Base-by-base conservation (phyloP, 352 stramenopile species). In the Phytophthora foliorum region DNA sequence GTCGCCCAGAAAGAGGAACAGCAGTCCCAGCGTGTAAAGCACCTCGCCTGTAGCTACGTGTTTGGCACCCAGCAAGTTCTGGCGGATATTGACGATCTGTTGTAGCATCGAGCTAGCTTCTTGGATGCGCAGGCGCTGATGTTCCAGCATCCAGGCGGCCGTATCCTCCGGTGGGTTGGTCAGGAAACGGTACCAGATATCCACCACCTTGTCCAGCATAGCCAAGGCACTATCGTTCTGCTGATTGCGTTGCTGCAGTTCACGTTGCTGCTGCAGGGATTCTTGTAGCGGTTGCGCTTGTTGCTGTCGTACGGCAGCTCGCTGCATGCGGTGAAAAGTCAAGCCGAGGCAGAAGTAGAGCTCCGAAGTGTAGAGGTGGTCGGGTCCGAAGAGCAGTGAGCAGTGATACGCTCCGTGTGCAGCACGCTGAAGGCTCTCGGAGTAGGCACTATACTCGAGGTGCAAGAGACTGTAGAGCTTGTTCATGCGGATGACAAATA, bases 151-250 rank as follows among this genome's bases (percentile, higher is more conserved):
- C 81, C 81, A 92, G 13, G 80, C 74, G 19, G 75, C 83, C 6
- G 80, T 87, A 13, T 86, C 81, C 29, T 92, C 80, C 0, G 83
- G 83, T 29, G 83, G 83, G 44, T 87, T 89, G 6, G 83, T 90
- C n/a, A 90, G 56, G 58, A 92, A 92, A 2, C 81, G 78, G 69
- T 91, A 91, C 83, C 82, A 92, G 44, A 92, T 92, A 62, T 93
- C 84, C 27, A 93, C 84, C 11, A 92, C 79, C 36, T 93, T 93
- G 66, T 93, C 86, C 22, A 89, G 81, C 81, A 91, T 82, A 19
- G 78, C 78, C 22, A 93, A 69, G 24, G 86, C 78, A 42, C 78
- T 89, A 32, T 93, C 82, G 5, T 74, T 72, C 48, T 63, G 65
- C 16, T 72, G 70, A 6, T 41, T 74, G 25, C 65, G 70, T 11